phyloP scores from a whole-genome alignment of 495 filamentous ascomycete species.

The Xylaria intraflava region DNA sequence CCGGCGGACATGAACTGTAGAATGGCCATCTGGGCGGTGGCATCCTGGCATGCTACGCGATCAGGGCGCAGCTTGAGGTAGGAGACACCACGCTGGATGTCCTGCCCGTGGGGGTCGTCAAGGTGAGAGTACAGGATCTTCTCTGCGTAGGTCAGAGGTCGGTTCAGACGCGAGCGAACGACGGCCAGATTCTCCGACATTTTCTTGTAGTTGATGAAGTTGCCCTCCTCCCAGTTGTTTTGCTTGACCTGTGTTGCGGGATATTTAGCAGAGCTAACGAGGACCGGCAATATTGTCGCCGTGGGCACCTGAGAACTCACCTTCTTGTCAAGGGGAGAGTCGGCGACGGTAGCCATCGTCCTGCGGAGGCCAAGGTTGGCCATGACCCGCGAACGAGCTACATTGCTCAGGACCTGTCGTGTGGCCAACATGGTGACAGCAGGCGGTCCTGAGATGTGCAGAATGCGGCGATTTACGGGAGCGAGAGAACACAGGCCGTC shows the following conservation, averaged over 20 bases:
- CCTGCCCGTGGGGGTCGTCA: slow-evolving; percentile 92
- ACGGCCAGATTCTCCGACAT: slow-evolving; percentile 95
- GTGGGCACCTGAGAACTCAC: slow-evolving; percentile 18
- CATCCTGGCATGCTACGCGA: slow-evolving; percentile 98
- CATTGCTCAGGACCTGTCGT: slow-evolving; percentile 46
- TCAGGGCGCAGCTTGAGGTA: slow-evolving; percentile 96
- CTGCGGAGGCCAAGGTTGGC: slow-evolving; percentile 44
- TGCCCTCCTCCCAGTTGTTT: slow-evolving; percentile 51
- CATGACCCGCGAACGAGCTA: slow-evolving; percentile 45
- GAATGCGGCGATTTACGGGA: slow-evolving; percentile 13
- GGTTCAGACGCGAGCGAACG: slow-evolving; percentile 80
- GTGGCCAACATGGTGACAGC: slow-evolving; percentile 49
- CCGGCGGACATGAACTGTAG: slow-evolving; percentile 99
- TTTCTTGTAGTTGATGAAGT: slow-evolving; percentile 71
- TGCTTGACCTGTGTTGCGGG: slow-evolving; percentile 40
- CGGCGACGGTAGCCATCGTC: slow-evolving; percentile 47
- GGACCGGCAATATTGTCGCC: not conserved
- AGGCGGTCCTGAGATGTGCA: slow-evolving; percentile 20
- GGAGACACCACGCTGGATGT: slow-evolving; percentile 89
- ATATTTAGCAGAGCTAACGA: slow-evolving; percentile 20
- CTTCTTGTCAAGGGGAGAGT: slow-evolving; percentile 50
- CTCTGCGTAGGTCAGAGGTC: slow-evolving; percentile 91
- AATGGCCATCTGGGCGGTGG: slow-evolving; percentile 99
- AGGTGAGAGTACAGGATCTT: slow-evolving; percentile 99
- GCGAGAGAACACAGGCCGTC: slow-evolving; percentile 4